These are phyloP conservation scores for Lagenidium sp. DNA, from an alignment of 352 stramenopile genomes.

Conservation along the genomic window DNA sequence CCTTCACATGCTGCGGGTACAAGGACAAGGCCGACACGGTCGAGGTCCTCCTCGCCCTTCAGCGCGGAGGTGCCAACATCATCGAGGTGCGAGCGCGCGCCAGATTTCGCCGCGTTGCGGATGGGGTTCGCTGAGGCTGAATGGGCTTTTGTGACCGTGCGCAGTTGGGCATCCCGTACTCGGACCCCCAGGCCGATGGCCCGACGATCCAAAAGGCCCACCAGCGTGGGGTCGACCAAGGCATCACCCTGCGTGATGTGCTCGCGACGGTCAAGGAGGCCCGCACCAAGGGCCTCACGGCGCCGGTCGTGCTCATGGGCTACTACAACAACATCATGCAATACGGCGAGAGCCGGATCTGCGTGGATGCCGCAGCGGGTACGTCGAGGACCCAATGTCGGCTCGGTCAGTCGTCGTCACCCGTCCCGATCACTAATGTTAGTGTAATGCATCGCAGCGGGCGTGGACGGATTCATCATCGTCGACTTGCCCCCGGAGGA, in stretches of 20 bases:
- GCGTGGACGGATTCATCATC: slow-evolving; percentile 97
- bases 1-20: slow-evolving; percentile 96
- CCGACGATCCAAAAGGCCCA: slow-evolving; percentile 95
- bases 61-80: slow-evolving; percentile 94
- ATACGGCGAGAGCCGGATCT: slow-evolving; percentile 93
- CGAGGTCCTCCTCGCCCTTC: slow-evolving; percentile 92
- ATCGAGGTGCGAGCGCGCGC: slow-evolving; percentile 71
- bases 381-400: background rate
- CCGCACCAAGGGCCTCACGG: slow-evolving; percentile 85
- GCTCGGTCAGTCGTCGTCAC: background rate
- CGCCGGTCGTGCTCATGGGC: slow-evolving; percentile 98
- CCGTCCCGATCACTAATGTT: background rate
- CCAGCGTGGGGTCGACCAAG: slow-evolving; percentile 91
- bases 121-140: no score
- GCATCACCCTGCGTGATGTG: slow-evolving; percentile 91
- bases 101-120: background rate
- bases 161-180: slow-evolving; percentile 97
- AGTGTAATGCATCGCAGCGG: slow-evolving; percentile 28
- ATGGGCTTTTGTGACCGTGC: no score
- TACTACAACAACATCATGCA: slow-evolving; percentile 99
- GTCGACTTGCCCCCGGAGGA: slow-evolving; percentile 97
- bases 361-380: slow-evolving; percentile 44
- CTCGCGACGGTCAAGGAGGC: slow-evolving; percentile 90
- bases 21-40: slow-evolving; percentile 93
- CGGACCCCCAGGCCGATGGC: slow-evolving; percentile 97